Evolutionary conservation across 805 yeast genomes (phyloP), one percentile per base, ranked within the genome.

Genomic region (Suhomyces xylopsoci): DNA sequence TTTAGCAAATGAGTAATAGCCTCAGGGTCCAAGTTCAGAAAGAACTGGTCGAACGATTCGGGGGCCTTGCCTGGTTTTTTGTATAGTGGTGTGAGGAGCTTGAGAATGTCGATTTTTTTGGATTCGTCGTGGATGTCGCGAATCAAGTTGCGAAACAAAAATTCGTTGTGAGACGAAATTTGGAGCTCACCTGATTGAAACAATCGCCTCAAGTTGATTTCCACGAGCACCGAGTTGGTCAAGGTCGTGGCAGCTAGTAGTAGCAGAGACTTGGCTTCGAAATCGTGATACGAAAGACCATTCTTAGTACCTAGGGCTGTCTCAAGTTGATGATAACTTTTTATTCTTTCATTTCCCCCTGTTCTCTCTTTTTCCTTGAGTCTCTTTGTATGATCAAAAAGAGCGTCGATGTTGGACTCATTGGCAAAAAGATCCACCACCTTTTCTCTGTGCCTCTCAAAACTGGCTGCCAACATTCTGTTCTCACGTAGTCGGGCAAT

Each of bases 141-240:
- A 17, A 69, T 51, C 14, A 68, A 50, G 43, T 60, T 42, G 19
- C 67, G 56, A 28, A 58, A 55, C 10, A 65, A 57, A 48, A 40
- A 50, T 20, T 47, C 26, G 42, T 47, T 49, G 42, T 38, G 20
- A 9, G 42, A n/a, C 9, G 45, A 14, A 2, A 14, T 17, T 17
- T 38, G 26, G 22, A 38, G 32, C 32, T 28, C 43, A n/a, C 46
- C 28, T 36, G 51, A 34, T 4, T 49, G 51, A 15, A 66, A 56
- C 26, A 64, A 45, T 14, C 47, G 56, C 15, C 66, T 53, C 3
- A 71, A 36, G 50, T 69, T 70, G 48, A 71, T 51, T 43, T 71
- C 74, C 7, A 66, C 65, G 32, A 69, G 50, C 6, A 69, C 53
- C 5, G 67, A 49, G 28, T 63, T 67, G n/a, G 68, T 45, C 12